Conservation (phyloP, 2,329 filamentous ascomycete genomes). For the Gaeumannomyces tritici region DNA sequence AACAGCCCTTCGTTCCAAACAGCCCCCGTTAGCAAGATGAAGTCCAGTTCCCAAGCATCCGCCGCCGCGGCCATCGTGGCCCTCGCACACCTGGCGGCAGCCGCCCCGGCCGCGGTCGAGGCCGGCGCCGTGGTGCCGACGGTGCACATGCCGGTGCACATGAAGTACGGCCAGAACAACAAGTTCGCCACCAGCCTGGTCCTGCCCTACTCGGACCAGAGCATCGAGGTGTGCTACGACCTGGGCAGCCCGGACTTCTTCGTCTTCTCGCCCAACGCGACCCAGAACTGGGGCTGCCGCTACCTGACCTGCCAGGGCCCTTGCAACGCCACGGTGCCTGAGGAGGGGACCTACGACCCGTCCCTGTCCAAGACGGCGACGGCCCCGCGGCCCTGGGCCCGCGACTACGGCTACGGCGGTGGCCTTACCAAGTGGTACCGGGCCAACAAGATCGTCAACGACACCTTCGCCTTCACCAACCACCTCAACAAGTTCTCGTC, state of each 20-base stretch:
- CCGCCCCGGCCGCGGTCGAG: background rate
- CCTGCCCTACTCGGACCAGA: background rate
- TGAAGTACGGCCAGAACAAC: background rate
- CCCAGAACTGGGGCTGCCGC: slow-evolving; percentile 1
- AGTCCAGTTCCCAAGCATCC: background rate
- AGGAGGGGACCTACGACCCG: background rate
- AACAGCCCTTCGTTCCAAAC: no score
- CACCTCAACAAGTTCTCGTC: no score
- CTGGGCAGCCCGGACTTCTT: slow-evolving; percentile 1
- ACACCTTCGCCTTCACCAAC: background rate
- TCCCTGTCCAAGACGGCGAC: background rate
- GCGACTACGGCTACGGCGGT: background rate
- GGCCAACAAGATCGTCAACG: background rate
- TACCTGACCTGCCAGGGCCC: background rate
- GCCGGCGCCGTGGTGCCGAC: background rate
- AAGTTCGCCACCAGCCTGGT: background rate
- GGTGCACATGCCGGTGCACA: slow-evolving; percentile 1
- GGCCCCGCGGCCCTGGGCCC: background rate
- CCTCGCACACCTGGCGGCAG: background rate
- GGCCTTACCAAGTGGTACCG: background rate
- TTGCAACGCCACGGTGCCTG: background rate
- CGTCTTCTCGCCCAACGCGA: background rate
- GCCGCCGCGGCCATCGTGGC: background rate
- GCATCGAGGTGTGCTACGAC: background rate
- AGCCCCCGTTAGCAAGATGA: background rate